Base-by-base conservation (phyloP, 2,329 filamentous ascomycete species). In the Cladosporium phlei region DNA sequence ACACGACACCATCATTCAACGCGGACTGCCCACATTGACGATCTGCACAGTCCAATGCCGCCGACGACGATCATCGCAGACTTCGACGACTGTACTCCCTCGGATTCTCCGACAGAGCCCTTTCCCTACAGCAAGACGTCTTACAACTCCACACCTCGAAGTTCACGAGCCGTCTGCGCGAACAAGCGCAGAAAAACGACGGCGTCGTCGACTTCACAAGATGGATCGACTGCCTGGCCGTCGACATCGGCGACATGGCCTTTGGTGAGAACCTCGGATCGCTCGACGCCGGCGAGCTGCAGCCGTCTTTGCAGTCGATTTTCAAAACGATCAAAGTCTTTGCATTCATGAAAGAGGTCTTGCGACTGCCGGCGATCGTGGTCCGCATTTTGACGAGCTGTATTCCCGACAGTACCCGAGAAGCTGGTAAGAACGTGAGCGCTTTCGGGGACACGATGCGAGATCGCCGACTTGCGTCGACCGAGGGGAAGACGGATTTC, bases 101-200 rank as follows among this genome's bases (percentile, higher is more conserved):
- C 53, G 66, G 66, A 8, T 71, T 72, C 53, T 63, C 59, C 4
- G 63, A 68, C 37, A 64, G 65, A 47, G 67, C 67, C 2, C 42
- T 72, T 28, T 52, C 63, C 19, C 62, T 66, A 40, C 68, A 72
- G 46, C 64, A 69, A 51, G 59, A 62, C 1, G 61, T 69, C 53
- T 43, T 75, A 49, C 58, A 63, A 46, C 50, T 53, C 0, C 71
- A 73, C 51, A 64, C 70, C 16, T 59, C 67, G 37, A 51, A 70
- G 8, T 63, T 74, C 27, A 60, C 73, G 21, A 35, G 56, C 5
- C 62, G 61, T 21, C 52, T 75, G 22, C 58, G 55, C 48, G 67
- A 65, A 53, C 56, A 66, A 53, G 56, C 56, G 5, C 1, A 29
- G 4, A 48, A 59, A 9, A 56, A 50, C 12, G 55, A 63, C 10